Base-by-base conservation (phyloP, 495 filamentous ascomycete species). In the Hypomontagnella monticulosa region DNA sequence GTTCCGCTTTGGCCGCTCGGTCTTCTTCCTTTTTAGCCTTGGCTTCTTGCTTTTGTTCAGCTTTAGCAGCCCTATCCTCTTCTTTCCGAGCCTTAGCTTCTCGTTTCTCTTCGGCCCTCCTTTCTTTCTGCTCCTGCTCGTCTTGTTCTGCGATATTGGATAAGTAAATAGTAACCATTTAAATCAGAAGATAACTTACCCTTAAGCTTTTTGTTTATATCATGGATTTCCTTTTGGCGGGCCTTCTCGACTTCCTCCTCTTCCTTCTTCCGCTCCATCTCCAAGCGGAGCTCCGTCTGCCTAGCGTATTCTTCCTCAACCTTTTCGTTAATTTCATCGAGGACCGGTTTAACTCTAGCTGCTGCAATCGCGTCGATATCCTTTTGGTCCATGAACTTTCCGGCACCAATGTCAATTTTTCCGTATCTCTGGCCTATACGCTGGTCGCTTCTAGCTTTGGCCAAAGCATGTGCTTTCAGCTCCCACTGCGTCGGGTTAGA, bases 251-350 rank as follows among this genome's bases (percentile, higher is more conserved):
- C 70, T 55, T 81, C 79, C 18, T 70, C 75, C 48, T 84, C 79
- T 59, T 75, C 76, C 48, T 76, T 80, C 38, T 76, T 75, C 33
- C 73, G 78, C 50, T 84, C 80, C 70, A 82, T 76, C n/a, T 84
- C 83, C 34, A 69, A 9, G 62, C 75, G 78, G 15, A 77, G 43
- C 48, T 85, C 85, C 4, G 83, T 84, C 44, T 85, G 82, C 16
- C 88, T 81, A 60, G 87, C 80, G 48, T 81, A 80, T 67, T 91
- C 87, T 46, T 79, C 78, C 69, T 94, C 91, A 0, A 89, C 89
- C 32, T 85, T 88, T 15, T 89, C 88, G 47, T 87, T 87, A 36
- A 99, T 96, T 66, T 97, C 92, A 70, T 97, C 91, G n/a, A 99
- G 74, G 0, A 95, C 85, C 14, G 95, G 95, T 74, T 92, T 91